Evolutionary conservation across 805 yeast genomes (phyloP).

Genomic region (Saccharomycopsis lassenensis): DNA sequence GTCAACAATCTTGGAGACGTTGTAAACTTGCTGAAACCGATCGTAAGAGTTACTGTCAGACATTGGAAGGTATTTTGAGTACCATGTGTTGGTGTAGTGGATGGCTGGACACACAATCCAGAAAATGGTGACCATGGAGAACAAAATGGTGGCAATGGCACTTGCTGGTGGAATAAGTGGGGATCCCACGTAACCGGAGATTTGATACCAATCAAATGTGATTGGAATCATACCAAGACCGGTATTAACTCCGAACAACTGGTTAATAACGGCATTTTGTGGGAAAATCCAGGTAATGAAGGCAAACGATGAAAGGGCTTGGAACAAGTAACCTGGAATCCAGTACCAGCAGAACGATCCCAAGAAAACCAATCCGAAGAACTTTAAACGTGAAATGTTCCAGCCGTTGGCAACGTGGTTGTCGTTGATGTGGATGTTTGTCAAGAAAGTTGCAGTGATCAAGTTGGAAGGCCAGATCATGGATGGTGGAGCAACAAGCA

Average conservation of each 20-base stretch:
- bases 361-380: slow-evolving; percentile 33
- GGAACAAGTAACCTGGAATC: slow-evolving; percentile 51
- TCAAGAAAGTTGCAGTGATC: slow-evolving; percentile 47
- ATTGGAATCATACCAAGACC: slow-evolving; percentile 60
- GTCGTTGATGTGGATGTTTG: slow-evolving; percentile 37
- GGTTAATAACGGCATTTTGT: slow-evolving; percentile 49
- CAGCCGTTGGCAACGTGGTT: slow-evolving; percentile 49
- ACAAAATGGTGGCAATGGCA: slow-evolving; percentile 32
- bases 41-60: slow-evolving; percentile 39
- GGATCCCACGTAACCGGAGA: slow-evolving; percentile 43
- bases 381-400: slow-evolving; percentile 41
- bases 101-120: slow-evolving; percentile 46
- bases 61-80: slow-evolving; percentile 48
- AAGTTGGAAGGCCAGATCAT: slow-evolving; percentile 64
- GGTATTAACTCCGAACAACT: slow-evolving; percentile 47
- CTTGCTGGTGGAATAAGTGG: slow-evolving; percentile 55
- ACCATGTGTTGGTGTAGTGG: slow-evolving; percentile 47
- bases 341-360: slow-evolving; percentile 41
- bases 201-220: slow-evolving; percentile 60
- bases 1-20: slow-evolving; percentile 39
- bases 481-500: slow-evolving; percentile 53
- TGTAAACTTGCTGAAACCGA: slow-evolving; percentile 37
- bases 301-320: slow-evolving; percentile 46
- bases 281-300: slow-evolving; percentile 58
- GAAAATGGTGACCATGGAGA: slow-evolving; percentile 38